Evolutionary conservation across 306 rosid species (phyloP), one percentile per base, ranked within the genome.

Genomic region (Fagus sylvatica): DNA sequence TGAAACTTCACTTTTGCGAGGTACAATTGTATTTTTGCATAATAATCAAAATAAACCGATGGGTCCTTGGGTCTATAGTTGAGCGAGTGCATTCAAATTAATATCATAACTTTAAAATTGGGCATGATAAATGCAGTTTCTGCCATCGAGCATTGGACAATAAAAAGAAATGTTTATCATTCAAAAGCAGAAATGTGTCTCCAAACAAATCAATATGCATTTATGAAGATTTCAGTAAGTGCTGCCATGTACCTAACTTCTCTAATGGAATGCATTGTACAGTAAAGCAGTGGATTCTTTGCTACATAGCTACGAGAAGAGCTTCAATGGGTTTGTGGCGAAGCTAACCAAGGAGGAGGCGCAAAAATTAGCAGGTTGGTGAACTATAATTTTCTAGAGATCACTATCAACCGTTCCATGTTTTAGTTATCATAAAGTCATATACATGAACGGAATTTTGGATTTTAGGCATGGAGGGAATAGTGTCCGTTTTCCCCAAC

Each of bases 251-350:
- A 6, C 46, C 10, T 41, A 41, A 41, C 46, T 41, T 6, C 8
- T 6, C 43, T 41, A 54, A 54, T 37, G 68, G 53, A 10, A 49
- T 67, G 7, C 4, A 22, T 69, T 1, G 57, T 79, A 80, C 0
- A 43, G 80, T 32, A 66, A 48, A 30, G 40, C 65, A 41, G 22
- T 75, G 11, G 68, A 85, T 34, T 57, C 65, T 12, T 33, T 87
- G 12, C 72, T 87, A 15, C 78, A 87, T 33, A 82, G 87, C 59
- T 87, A 79, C 78, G 67, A 74, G 69, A 81, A 75, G 34, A 79
- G 85, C 72, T 82, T 84, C 55, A 87, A 72, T 43, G 91, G 85
- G 11, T 82, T 87, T 4, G 88, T 72, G 2, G 71, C 61, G 6
- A 82, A 57, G 64, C 69, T 85, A 8, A 82, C 80, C 2, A 36